Base-by-base conservation (phyloP, 257 asterid species). In the Leptodermis oblonga region DNA sequence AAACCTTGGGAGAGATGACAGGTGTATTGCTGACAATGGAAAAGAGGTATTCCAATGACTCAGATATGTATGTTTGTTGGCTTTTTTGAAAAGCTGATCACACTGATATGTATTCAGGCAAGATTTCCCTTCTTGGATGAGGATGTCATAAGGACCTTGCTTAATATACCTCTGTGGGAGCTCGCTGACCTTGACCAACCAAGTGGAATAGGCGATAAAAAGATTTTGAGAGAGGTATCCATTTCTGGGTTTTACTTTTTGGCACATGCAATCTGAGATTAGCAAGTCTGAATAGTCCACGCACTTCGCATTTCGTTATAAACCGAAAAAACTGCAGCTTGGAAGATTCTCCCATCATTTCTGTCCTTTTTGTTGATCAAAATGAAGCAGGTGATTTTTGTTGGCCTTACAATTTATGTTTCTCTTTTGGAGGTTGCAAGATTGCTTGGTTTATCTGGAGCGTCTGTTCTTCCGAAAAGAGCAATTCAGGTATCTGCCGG, bases 1-100 rank as follows among this genome's bases (percentile, higher is more conserved):
- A 82, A 92, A 92, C 77, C 85, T 92, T 45, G 98, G 98, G 55
- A 87, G 98, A 86, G 98, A 92, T 71, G 98, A 92, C 66, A 82
- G 98, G 68, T 86, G 95, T 81, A 85, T 92, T 69, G 86, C 95
- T 20, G 98, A 92, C 78, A 88, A 86, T 55, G 97, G 83, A 61
- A 92, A 92, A 85, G 98, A 92, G 95, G 98, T 92, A 75, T 51
- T 66, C 31, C 41, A 56, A 53, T 59, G 61, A 61, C 67, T 73
- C 41, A 34, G 62, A 65, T 51, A 51, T 20, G 37, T 36, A 18
- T 31, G 22, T 13, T 45, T 70, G 39, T 66, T 76, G 52, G 39
- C 39, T 22, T 56, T 71, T 56, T 55, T 20, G 13, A 58, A 62
- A 52, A 46, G 65, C 5, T 30, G 68, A 69, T 52, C 28, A 22